Percentiles rank a stretch among this genome's conserved stretches.
Evolutionary conservation across 352 stramenopile genomes (phyloP).

Genomic region (Phytophthora pinifolia): DNA sequence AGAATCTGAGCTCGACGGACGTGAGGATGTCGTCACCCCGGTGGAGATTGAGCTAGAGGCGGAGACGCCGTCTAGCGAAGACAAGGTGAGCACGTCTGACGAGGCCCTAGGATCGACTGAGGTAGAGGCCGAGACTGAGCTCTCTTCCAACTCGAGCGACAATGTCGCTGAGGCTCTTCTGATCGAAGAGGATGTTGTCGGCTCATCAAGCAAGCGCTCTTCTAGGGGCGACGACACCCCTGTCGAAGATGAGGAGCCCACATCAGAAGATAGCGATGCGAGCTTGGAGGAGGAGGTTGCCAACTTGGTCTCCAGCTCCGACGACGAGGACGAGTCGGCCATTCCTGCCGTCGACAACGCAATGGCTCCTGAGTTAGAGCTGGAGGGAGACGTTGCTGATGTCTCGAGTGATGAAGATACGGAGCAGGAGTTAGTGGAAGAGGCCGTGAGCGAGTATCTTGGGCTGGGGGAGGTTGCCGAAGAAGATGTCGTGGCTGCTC

Average conservation of each 20-base stretch:
- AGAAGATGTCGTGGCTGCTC: background rate
- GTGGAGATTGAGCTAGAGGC: background rate
- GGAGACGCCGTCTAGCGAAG: conserved; percentile 1
- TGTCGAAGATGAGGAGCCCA: background rate
- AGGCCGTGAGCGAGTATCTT: background rate
- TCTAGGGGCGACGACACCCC: background rate
- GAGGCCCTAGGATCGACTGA: background rate
- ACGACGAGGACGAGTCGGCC: too few species aligned
- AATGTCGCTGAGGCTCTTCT: background rate
- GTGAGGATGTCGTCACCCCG: background rate
- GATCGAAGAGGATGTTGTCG: background rate
- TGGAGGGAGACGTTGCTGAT: conserved; percentile 1
- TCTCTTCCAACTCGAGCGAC: conserved; percentile 1
- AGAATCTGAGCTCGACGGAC: conserved; percentile 4
- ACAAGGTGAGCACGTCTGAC: conserved; percentile 1
- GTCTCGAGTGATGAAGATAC: background rate
- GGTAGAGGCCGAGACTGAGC: conserved; percentile 1
- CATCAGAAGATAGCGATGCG: conserved; percentile 2
- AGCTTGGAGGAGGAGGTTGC: conserved; percentile 8
- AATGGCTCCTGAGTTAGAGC: background rate
- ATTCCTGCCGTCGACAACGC: conserved; percentile 6
- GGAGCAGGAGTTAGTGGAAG: background rate
- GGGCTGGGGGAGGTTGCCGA: conserved; percentile 3
- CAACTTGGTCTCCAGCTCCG: background rate
- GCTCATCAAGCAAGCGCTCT: background rate